Evolutionary conservation across 257 asterid species (phyloP), one percentile per base, ranked within the genome.

Genomic region (Cinchona pubescens): DNA sequence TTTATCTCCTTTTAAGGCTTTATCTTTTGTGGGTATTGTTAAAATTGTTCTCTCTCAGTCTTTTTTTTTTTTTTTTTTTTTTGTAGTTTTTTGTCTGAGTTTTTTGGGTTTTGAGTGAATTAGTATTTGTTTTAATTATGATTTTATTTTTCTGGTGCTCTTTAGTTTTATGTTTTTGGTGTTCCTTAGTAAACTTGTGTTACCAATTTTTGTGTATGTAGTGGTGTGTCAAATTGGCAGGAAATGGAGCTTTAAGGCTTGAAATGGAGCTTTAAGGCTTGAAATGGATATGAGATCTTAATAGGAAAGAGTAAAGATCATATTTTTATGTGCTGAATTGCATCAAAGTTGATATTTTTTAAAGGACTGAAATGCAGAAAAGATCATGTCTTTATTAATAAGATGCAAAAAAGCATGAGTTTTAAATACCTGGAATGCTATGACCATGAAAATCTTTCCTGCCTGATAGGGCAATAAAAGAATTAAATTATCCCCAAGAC

Each of bases 301-400:
- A 56, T 58, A 40, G 7, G n/a, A n/a, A 53, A 49, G 74, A 18
- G 5, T 77, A 62, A 59, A 76, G 81, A 77, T 82, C 55, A 55
- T 34, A 53, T 61, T 74, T 71, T 77, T 21, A 60, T 56, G 59
- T 30, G 38, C 23, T 79, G 51, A 40, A 58, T 53, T 35, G 58
- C 63, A 11, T 65, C 67, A 48, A 69, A 62, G 62, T 69, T 76
- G 51, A 66, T 59, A 53, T 9, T 19, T 78, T 55, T 61, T 46
- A 3, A 34, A 42, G 35, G 27, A 45, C 56, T 75, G 40, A 25
- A 25, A 13, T 75, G 67, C 59, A 37, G 11, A 15, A 53, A 75
- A 60, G 67, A 35, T 27, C 30, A 5, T 12, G 30, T 60, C 58
- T 40, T n/a, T 55, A 42, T 67, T 16, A n/a, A 5, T 48, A 4